phyloP scores from a whole-genome alignment of 2,329 filamentous ascomycete species.

The Amesomyces nigricolor region DNA sequence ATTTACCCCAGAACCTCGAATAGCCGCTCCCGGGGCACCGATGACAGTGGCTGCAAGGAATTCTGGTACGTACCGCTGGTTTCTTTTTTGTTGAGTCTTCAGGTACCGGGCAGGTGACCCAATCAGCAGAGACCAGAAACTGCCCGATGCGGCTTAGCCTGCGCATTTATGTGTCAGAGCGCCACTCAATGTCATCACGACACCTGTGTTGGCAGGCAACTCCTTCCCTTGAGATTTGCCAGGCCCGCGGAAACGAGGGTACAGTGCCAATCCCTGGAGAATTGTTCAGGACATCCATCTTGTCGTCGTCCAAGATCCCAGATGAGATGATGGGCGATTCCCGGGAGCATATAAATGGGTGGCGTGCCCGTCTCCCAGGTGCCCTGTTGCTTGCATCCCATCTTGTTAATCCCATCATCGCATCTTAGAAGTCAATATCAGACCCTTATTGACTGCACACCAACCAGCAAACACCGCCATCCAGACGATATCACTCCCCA shows the following conservation, averaged over 20 bases:
- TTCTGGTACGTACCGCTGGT: constrained; percentile 1
- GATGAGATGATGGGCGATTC: background rate
- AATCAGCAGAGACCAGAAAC: constrained; percentile 24
- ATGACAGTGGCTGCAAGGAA: constrained; percentile 10
- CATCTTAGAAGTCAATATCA: background rate
- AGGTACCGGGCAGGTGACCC: constrained; percentile 28
- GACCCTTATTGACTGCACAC: constrained; percentile 2
- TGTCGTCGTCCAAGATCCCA: constrained; percentile 10
- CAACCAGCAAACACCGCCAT: background rate
- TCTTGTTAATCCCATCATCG: background rate
- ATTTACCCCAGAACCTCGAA: constrained; percentile 25
- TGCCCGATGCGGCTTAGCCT: constrained; percentile 21
- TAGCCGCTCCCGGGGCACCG: constrained; percentile 21
- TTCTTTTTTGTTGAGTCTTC: constrained; percentile 15
- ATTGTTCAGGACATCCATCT: constrained; percentile 12
- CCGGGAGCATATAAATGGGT: constrained; percentile 15
- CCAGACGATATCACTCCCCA: background rate
- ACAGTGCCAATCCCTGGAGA: constrained; percentile 15
- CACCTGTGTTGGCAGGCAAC: constrained; percentile 19
- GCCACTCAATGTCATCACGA: constrained; percentile 24
- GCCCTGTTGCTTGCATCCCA: constrained; percentile 1
- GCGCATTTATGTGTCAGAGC: constrained; percentile 19
- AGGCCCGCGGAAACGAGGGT: constrained; percentile 14
- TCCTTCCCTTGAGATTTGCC: constrained; percentile 16
- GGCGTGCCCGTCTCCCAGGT: constrained; percentile 3